These are phyloP conservation scores for Quercus dentata DNA, from an alignment of 306 rosid species.

Conservation along the genomic window DNA sequence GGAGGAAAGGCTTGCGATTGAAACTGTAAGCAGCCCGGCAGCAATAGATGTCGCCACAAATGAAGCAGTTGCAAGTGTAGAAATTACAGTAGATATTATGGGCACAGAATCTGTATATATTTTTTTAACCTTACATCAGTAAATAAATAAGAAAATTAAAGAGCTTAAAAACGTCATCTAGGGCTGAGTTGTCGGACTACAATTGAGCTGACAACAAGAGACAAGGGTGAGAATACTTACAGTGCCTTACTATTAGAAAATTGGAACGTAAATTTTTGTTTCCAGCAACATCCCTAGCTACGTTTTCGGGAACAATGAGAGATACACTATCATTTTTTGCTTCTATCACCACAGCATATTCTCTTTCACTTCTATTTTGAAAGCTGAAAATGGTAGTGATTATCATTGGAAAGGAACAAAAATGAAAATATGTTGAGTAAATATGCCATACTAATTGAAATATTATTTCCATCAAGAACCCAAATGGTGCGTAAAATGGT, in stretches of 20 bases:
- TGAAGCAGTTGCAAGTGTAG: slow-evolving; percentile 56
- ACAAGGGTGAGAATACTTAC: slow-evolving; percentile 39
- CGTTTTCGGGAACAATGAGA: slow-evolving; percentile 67
- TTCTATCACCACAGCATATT: slow-evolving; percentile 54
- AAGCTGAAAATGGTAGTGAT: slow-evolving; percentile 46
- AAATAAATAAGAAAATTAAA: not conserved
- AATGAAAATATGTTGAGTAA: no score
- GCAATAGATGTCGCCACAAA: slow-evolving; percentile 59
- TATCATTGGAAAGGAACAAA: slow-evolving; percentile 10
- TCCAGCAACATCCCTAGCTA: slow-evolving; percentile 71
- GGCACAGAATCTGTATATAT: slow-evolving; percentile 65
- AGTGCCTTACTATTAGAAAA: slow-evolving; percentile 77
- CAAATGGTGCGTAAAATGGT: not conserved
- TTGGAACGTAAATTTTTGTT: slow-evolving; percentile 79
- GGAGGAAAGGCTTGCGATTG: slow-evolving; percentile 77
- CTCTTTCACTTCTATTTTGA: slow-evolving; percentile 38
- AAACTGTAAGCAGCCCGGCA: slow-evolving; percentile 73
- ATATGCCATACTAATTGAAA: not conserved
- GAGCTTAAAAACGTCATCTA: no score
- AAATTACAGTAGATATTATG: slow-evolving; percentile 44
- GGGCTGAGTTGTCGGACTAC: not conserved
- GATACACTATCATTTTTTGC: slow-evolving; percentile 45
- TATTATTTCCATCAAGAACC: not conserved
- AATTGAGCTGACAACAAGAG: slow-evolving; percentile 1
- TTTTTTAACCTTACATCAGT: not conserved